Evolutionary conservation across 345 rosid species (phyloP), one percentile per base, ranked within the genome.

Genomic region (Linum trigynum): DNA sequence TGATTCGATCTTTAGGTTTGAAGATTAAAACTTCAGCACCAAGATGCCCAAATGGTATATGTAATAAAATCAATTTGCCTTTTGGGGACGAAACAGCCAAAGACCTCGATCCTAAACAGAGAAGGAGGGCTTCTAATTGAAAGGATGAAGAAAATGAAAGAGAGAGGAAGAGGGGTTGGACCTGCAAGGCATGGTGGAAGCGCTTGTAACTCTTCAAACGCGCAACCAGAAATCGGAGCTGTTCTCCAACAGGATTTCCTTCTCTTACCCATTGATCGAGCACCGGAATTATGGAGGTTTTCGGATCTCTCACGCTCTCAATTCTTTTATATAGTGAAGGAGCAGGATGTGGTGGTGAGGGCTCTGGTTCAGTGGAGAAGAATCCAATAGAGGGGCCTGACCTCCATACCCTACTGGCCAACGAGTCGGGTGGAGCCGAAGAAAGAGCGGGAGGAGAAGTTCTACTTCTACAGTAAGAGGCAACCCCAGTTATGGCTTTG

Each of bases 201-300:
- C 79, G 79, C 16, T 38, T 45, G 39, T 3, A 53, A 3, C 39
- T 8, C 38, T 62, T 63, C 57, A 69, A 16, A 48, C 7, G 51
- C 12, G 36, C 15, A 57, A 69, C 63, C 14, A 75, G 64, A 5
- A 16, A 40, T 15, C 17, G 68, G 38, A 75, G 65, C n/a, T n/a
- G n/a, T 32, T 2, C 40, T 0, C 12, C 3, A 9, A 66, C 35
- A 4, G 40, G 35, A 41, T 65, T 66, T 41, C 74, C 75, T 38
- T 67, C 77, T 50, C 37, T 37, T 50, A 69, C 55, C 82, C 77
- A 75, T 69, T 71, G 59, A 6, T 78, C 72, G 38, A 75, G 76
- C 15, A 64, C 67, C 11, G 74, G 70, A 11, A 55, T 10, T 7
- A 78, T 65, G 0, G 76, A 69, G 65, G 23, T 23, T 35, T 12